phyloP scores from a whole-genome alignment of 768 basidiomycete genomes.

The Hygrophorus pudorinus region DNA sequence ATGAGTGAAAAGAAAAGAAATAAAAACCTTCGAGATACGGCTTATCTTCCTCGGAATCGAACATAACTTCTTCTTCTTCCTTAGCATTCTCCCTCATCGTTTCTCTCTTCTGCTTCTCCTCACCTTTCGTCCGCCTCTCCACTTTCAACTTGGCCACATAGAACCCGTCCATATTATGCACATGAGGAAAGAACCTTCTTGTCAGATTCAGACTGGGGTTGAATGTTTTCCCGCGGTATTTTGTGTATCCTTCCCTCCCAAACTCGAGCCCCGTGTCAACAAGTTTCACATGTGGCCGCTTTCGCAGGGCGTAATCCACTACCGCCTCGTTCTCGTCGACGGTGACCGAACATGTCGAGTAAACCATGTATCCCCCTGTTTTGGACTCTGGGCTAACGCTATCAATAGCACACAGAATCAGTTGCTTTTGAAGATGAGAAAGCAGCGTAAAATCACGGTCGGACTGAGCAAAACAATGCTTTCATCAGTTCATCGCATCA shows the following conservation, averaged over 20 bases:
- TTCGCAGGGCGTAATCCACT: constrained; percentile 93
- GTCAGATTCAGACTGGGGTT: constrained; percentile 71
- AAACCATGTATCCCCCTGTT: constrained; percentile 90
- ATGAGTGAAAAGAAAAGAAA: constrained; percentile 1
- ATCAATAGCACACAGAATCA: constrained; percentile 97
- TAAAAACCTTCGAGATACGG: constrained; percentile 70
- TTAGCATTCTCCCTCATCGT: constrained; percentile 22
- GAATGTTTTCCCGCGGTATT: constrained; percentile 87
- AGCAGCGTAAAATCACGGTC: constrained; percentile 93
- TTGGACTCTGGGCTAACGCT: constrained; percentile 84
- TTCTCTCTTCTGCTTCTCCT: constrained; percentile 20
- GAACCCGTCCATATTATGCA: constrained; percentile 99
- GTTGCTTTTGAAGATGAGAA: constrained; percentile 96
- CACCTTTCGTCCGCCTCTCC: constrained; percentile 57
- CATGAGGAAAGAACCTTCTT: constrained; percentile 88
- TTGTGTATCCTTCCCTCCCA: constrained; percentile 84
- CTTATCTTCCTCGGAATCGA: constrained; percentile 70
- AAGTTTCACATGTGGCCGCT: constrained; percentile 86
- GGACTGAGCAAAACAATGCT: constrained; percentile 44
- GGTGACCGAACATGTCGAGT: constrained; percentile 97
- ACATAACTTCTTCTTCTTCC: constrained; percentile 38
- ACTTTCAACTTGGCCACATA: constrained; percentile 98
- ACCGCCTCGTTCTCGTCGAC: constrained; percentile 98
- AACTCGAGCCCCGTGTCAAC: constrained; percentile 91
- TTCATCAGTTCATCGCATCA: constrained; percentile 1